A percentile compares a stretch with the other conserved stretches of the same genome.
Evolutionary conservation across 768 basidiomycete genomes (phyloP).

Genomic region (Boletus rubroflammeus): DNA sequence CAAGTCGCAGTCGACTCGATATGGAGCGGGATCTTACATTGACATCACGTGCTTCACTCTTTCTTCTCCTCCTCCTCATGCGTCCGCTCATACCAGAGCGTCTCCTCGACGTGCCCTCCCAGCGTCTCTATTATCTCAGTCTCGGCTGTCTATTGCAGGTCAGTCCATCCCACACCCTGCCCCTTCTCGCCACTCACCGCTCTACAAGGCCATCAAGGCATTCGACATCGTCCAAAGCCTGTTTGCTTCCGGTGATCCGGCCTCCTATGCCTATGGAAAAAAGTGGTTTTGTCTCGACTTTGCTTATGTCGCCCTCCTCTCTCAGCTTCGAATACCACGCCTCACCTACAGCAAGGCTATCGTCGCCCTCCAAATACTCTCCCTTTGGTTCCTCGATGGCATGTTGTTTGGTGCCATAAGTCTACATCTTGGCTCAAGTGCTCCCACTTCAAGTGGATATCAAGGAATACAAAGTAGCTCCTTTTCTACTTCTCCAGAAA

Average conservation of each 20-base stretch:
- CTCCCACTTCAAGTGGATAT: constrained; percentile 9
- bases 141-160: constrained; percentile 78
- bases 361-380: constrained; percentile 57
- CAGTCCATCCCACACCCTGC: constrained; percentile 2
- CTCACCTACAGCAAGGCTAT: constrained; percentile 63
- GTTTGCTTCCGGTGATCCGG: constrained; percentile 42
- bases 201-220: constrained; percentile 65
- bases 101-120: constrained; percentile 71
- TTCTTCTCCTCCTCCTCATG: constrained; percentile 1
- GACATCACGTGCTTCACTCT: constrained; percentile 18
- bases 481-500: neutral
- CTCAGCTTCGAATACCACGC: constrained; percentile 69
- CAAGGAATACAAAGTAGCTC: constrained; percentile 34
- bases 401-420: constrained; percentile 70
- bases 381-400: constrained; percentile 62
- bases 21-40: neutral
- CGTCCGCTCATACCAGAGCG: constrained; percentile 67
- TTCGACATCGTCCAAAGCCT: constrained; percentile 62
- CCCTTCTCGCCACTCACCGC: neutral
- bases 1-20: constrained; percentile 11
- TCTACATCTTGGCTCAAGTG: constrained; percentile 43
- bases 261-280: constrained; percentile 43
- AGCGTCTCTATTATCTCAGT: constrained; percentile 75
- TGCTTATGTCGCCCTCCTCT: constrained; percentile 52
- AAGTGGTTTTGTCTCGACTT: constrained; percentile 78